Base-by-base conservation (phyloP, 805 yeast species). In the Candida dajiaensis region DNA sequence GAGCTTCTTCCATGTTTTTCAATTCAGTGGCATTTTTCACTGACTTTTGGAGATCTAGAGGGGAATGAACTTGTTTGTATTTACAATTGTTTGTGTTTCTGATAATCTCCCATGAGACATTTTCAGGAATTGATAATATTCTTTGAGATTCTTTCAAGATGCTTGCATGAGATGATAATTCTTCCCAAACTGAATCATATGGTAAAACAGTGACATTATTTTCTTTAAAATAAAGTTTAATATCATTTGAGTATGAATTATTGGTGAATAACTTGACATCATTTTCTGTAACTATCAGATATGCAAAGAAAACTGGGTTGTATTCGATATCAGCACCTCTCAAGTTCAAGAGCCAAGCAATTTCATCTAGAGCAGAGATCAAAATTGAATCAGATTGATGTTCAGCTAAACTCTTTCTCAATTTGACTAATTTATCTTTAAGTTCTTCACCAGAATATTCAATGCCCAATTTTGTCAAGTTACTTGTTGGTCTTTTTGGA, bases 261-360 rank as follows among this genome's bases (percentile, higher is more conserved):
- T 84, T 78, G 8, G 81, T 68, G 59, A 83, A 88, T 15, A 88
- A 66, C 5, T 61, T 57, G 2, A 81, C 76, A 3, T 58, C 54
- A 2, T 67, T 67, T 12, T 59, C 68, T 16, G 76, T 67, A 26
- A 83, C 70, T 11, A 83, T 63, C 41, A 74, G 57, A 51, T 77
- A 77, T 9, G 90, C 72, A 65, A 81, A 89, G 62, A 92, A 94
- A 2, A 89, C 92, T 0, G 98, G 97, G 58, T 84, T 83, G 61
- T 76, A 92, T 5, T 82, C 83, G 48, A 92, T 83, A 62, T 92
- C 98, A 20, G 74, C 77, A 6, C 90, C 87, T 52, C 99, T 78
- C 46, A 92, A 67, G 60, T 92, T 92, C 60, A 89, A 76, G 38
- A 89, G 67, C 97, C 97, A 90, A 8, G 96, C 94, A 51, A 89